These are phyloP conservation scores for Saprolegnia parasitica DNA, from an alignment of 352 stramenopile genomes.

Conservation along the genomic window DNA sequence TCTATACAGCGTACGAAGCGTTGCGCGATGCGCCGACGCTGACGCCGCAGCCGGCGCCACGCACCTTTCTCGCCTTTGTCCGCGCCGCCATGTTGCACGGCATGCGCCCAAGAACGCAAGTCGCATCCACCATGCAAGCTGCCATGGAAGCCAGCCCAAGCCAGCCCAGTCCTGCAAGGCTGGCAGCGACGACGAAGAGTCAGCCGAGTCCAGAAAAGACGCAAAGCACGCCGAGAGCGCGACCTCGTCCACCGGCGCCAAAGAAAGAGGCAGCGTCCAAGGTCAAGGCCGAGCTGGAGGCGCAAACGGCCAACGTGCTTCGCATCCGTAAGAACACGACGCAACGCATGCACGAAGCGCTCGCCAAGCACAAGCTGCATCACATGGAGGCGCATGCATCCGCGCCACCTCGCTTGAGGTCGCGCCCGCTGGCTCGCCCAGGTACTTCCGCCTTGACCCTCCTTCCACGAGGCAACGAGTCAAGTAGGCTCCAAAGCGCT, in stretches of 20 bases:
- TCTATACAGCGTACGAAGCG: constrained; percentile 46
- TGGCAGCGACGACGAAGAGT: background rate
- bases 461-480: background rate
- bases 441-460: constrained; percentile 34
- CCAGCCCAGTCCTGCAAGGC: background rate
- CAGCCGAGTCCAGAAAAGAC: too few species aligned
- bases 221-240: background rate
- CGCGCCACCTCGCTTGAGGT: constrained; percentile 11
- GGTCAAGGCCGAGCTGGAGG: constrained; percentile 56
- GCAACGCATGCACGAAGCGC: constrained; percentile 62
- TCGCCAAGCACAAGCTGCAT: constrained; percentile 49
- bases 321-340: constrained; percentile 75
- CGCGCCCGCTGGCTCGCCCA: constrained; percentile 49
- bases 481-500: constrained; percentile 55
- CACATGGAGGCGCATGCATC: constrained; percentile 46
- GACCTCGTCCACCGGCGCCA: background rate
- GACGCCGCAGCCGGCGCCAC: background rate
- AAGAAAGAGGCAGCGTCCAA: constrained; percentile 52
- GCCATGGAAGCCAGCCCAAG: background rate
- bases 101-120: background rate
- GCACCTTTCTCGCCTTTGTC: constrained; percentile 55
- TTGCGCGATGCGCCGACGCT: constrained; percentile 33
- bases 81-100: constrained; percentile 40
- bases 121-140: too few species aligned
- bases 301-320: constrained; percentile 44